Base-by-base conservation (phyloP, 164 flowering plant species). In the Vitis riparia region DNA sequence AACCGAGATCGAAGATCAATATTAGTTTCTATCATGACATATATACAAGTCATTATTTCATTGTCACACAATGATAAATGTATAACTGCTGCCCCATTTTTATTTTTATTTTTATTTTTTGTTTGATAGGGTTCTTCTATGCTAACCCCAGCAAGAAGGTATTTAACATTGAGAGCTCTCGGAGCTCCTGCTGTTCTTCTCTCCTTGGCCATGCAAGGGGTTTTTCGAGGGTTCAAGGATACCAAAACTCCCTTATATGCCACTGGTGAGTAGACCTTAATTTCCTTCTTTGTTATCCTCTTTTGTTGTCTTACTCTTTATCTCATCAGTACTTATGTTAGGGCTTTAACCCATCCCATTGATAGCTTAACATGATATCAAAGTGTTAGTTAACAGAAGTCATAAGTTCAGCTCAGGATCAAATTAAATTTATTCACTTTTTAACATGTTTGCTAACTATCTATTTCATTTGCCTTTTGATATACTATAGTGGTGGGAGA, bases 161-260 rank as follows among this genome's bases (percentile, higher is more conserved):
- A 89, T 73, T 81, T 89, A 80, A 84, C 73, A 47, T 58, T 87
- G 29, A 84, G 93, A 59, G 67, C 93, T 29, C 74, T 89, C 27
- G 93, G 93, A n/a, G 83, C 93, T 65, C 93, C 93, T 30, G 93
- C 93, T 0, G 88, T 89, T 62, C 91, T 87, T 63, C 86, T 89
- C 8, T 87, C 93, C 32, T 71, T 89, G 27, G 86, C 93, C 10
- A 80, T 89, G 87, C 93, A 89, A 80, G 93, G 93, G 1, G 77
- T 89, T 56, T 89, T 89, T 66, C 76, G 93, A 69, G 93, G 93
- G 13, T 87, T 89, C 64, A 87, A 87, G 74, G 93, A 89, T 51
- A 89, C 93, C 1, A 89, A 60, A 72, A 89, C 93, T 76, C 93
- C 93, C 71, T 61, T 89, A 23, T 89, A 82, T 71, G 91, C 90